Evolutionary conservation across 129 eudicot species (phyloP), one percentile per base, ranked within the genome.

Genomic region (Arctium lappa): DNA sequence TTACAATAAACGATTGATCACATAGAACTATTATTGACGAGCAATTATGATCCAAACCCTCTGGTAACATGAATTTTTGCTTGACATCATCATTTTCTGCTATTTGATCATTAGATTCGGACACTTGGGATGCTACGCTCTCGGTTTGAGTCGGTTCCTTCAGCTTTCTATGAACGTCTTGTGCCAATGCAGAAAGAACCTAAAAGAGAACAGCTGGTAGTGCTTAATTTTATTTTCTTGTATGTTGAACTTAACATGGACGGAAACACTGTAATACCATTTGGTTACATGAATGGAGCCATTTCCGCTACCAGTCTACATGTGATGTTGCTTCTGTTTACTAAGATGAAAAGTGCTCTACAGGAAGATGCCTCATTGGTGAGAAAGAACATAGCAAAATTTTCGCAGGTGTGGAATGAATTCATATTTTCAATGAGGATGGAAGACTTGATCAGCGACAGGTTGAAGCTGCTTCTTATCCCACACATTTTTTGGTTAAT

Each of bases 81-180:
- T 4, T 18, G 62, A n/a, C 44, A 75, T 69, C 72, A 60, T 77
- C 46, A 77, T 69, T 77, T 34, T 18, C 9, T 62, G 39, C 53
- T 73, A 30, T 79, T 60, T 84, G 13, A 32, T 63, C 12, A 44
- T 63, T 83, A 96, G 99, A 94, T 96, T 85, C 93, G 99, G 82
- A 96, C 99, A 63, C 97, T 96, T 84, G 99, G 99, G 46, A 96
- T 96, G 99, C 86, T 96, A 80, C 89, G 99, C 77, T 92, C 99
- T 38, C 91, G 99, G 87, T 96, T 96, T 87, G 98, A 91, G 56
- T 86, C 98, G 34, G 93, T 96, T 83, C 99, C 98, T 79, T 53
- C 85, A 82, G 99, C 98, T 89, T 96, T 96, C 83, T 86, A 89
- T 70, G 83, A 88, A 79, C 92, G 97, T 72, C 95, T 96, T 87